Evolutionary conservation across 2,329 filamentous ascomycete genomes (phyloP).

Genomic region (Tolypocladium sp.): DNA sequence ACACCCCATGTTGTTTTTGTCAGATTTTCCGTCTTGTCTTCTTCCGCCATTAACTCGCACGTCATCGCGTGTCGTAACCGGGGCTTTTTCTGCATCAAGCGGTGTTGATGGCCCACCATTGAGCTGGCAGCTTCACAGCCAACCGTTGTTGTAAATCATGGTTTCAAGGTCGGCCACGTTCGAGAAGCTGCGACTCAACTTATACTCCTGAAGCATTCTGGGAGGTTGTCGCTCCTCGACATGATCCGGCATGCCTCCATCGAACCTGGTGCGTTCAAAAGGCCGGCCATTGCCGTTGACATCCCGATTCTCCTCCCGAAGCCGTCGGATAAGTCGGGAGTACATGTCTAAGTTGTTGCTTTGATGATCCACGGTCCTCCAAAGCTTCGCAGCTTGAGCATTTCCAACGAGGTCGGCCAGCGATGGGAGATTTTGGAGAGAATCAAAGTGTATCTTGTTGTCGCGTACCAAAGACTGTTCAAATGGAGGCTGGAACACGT

Average conservation of each 20-base stretch:
- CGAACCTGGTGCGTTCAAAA: not conserved
- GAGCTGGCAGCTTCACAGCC: not conserved
- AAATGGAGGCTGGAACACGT: constrained; percentile 2
- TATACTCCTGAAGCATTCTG: not conserved
- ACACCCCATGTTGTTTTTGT: not conserved
- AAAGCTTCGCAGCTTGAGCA: not conserved
- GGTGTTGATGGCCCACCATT: not conserved
- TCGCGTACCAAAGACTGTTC: constrained; percentile 11
- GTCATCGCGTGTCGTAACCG: not conserved
- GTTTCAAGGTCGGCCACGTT: not conserved
- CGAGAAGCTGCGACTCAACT: not conserved
- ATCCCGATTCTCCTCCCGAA: not conserved
- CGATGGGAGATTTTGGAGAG: constrained; percentile 16
- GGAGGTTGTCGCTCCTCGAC: constrained; percentile 10
- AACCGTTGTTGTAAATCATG: not conserved
- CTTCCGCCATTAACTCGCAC: not conserved
- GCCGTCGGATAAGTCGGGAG: constrained; percentile 3
- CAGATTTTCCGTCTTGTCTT: not conserved
- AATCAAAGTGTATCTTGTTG: constrained; percentile 18
- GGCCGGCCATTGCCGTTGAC: not conserved
- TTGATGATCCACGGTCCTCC: constrained; percentile 1
- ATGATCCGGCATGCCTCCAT: constrained; percentile 10
- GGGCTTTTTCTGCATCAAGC: not conserved
- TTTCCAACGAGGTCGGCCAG: constrained; percentile 10
- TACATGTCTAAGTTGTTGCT: constrained; percentile 13